phyloP scores from a whole-genome alignment of 1,284 basidiomycete species.

The Ceratobasidium sp. region DNA sequence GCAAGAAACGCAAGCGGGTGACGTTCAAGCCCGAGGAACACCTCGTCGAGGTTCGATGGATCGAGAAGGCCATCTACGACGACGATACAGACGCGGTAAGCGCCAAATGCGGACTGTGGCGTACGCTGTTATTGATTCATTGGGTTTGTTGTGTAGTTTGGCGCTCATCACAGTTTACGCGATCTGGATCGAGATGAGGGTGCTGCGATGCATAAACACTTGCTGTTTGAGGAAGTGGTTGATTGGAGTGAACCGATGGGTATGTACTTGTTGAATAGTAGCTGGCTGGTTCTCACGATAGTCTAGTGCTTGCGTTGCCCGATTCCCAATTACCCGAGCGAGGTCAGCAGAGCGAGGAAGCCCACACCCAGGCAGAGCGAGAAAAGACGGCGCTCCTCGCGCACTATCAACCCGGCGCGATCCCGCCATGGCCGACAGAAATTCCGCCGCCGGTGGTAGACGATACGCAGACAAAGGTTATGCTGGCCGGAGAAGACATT shows the following conservation, averaged over 20 bases:
- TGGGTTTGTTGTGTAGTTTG: slow-evolving; percentile 17
- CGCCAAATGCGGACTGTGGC: slow-evolving; percentile 45
- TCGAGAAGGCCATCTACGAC: slow-evolving; percentile 83
- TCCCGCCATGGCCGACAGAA: slow-evolving; percentile 55
- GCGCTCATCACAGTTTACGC: slow-evolving; percentile 65
- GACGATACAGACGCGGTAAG: slow-evolving; percentile 82
- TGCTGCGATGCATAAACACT: slow-evolving; percentile 74
- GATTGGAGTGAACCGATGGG: slow-evolving; percentile 80
- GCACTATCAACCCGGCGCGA: slow-evolving; percentile 59
- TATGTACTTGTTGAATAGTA: slow-evolving; percentile 51
- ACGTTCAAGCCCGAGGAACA: slow-evolving; percentile 74
- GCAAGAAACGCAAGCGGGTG: slow-evolving; percentile 66
- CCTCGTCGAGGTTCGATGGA: slow-evolving; percentile 73
- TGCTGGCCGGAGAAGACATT: slow-evolving; percentile 71
- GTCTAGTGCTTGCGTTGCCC: slow-evolving; percentile 66
- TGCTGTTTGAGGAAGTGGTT: slow-evolving; percentile 77
- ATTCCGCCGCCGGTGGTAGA: slow-evolving; percentile 68
- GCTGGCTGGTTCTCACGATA: slow-evolving; percentile 36
- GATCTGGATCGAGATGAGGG: slow-evolving; percentile 85
- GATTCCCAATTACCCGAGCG: slow-evolving; percentile 61
- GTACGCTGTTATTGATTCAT: slow-evolving; percentile 16
- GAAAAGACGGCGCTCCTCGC: slow-evolving; percentile 77
- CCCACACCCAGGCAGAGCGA: slow-evolving; percentile 68
- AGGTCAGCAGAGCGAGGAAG: slow-evolving; percentile 71
- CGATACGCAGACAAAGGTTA: slow-evolving; percentile 64